Conservation (phyloP, 1,284 basidiomycete species). For the Ustilago curta region DNA sequence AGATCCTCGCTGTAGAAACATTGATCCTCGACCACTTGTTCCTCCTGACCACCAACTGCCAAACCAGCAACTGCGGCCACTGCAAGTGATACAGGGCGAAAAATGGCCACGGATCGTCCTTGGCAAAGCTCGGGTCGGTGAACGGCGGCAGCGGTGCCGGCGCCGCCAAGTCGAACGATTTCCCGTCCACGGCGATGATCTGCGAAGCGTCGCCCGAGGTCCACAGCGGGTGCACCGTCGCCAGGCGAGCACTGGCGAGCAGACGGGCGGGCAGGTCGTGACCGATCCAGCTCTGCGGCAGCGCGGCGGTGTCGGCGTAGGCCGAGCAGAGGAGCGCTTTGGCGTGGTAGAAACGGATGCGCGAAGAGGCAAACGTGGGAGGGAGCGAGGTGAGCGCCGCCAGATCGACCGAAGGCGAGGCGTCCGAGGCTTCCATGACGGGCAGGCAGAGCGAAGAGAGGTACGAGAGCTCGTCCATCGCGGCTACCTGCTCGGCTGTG, state of each 20-base stretch:
- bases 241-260: conserved; percentile 43
- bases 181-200: not conserved
- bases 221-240: conserved; percentile 34
- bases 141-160: conserved; percentile 41
- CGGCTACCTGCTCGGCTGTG: not conserved
- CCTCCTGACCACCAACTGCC: conserved; percentile 45
- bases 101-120: conserved; percentile 53
- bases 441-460: conserved; percentile 39
- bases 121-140: conserved; percentile 47
- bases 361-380: conserved; percentile 35
- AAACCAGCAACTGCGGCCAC: conserved; percentile 53
- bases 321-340: conserved; percentile 44
- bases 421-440: conserved; percentile 28
- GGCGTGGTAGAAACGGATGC: conserved; percentile 27
- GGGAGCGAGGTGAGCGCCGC: conserved; percentile 16
- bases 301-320: conserved; percentile 40
- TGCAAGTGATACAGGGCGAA: conserved; percentile 58
- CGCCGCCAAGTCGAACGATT: conserved; percentile 32
- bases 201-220: not conserved
- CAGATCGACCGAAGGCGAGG: conserved; percentile 14
- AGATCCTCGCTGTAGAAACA: conserved; percentile 58
- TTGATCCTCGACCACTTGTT: conserved; percentile 56
- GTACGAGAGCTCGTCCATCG: conserved; percentile 37
- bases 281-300: conserved; percentile 69
- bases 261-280: conserved; percentile 70